Base-by-base conservation (phyloP, 176 grass and related monocot genomes). In the Cenchrus fungigraminus region DNA sequence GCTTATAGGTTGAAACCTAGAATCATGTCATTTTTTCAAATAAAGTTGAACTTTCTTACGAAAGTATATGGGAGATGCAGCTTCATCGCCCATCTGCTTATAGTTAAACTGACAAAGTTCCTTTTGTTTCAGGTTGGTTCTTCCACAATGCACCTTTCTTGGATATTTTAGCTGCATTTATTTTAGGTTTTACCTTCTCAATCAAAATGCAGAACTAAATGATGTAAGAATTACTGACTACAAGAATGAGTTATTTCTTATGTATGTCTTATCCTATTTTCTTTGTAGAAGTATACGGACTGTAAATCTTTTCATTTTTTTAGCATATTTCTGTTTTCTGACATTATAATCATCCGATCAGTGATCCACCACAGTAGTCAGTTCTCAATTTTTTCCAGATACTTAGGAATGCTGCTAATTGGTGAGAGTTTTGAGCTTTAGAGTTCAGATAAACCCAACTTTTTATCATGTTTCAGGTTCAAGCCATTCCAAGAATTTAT, bases 51-150 rank as follows among this genome's bases (percentile, higher is more conserved):
- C 84, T 97, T 84, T 92, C 92, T 37, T 95, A 97, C 56, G 91
- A 97, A 61, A 95, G 92, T 68, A 95, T 97, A 82, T 97, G 95
- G 95, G 92, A 97, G 79, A 95, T 97, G 42, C 78, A 95, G 78
- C 90, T 97, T 75, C 91, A 97, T 28, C 68, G 82, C 31, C 93
- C 92, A 58, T 78, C 79, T 42, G 19, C 22, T 88, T 31, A 95
- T 84, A 72, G 65, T 89, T 82, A 25, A 84, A 5, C 84, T 9
- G 59, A 83, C 76, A 31, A 91, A 95, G 76, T 97, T 93, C 80
- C 95, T 95, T 77, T 86, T 91, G 79, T 84, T 95, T 68, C 92
- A 95, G 92, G 95, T 97, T 62, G 65, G 78, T 73, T 85, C 44
- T 86, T 84, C 43, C 6, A 8, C 12, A 14, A 6, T 44, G 19